These are phyloP conservation scores for Sergeia podlipaevii DNA, from an alignment of 208 protist genomes.

Conservation along the genomic window DNA sequence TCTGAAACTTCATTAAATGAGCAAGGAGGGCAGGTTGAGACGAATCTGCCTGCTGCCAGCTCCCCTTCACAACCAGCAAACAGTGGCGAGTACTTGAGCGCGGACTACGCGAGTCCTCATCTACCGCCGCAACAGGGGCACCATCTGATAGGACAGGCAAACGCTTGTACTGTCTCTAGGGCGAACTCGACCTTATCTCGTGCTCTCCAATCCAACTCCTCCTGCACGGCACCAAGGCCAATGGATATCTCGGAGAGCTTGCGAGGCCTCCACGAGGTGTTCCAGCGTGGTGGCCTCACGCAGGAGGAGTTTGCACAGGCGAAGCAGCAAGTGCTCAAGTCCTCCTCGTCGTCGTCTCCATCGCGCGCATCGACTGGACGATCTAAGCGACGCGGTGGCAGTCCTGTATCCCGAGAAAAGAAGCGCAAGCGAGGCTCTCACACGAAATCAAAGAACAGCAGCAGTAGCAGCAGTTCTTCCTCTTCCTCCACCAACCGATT, in stretches of 20 bases:
- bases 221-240: constrained; percentile 9
- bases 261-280: constrained; percentile 57
- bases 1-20: no score
- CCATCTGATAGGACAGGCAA: no score
- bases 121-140: no score
- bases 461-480: constrained; percentile 27
- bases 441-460: constrained; percentile 1
- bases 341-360: constrained; percentile 5
- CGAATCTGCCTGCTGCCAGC: no score
- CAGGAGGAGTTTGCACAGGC: constrained; percentile 67
- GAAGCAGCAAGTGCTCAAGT: constrained; percentile 68
- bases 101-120: no score
- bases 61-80: no score
- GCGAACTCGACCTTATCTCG: constrained; percentile 6
- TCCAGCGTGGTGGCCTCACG: constrained; percentile 61
- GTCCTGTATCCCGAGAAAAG: not conserved
- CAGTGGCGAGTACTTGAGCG: no score
- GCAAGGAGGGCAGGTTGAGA: no score
- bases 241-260: constrained; percentile 66
- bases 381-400: not conserved
- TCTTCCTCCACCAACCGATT: constrained; percentile 33
- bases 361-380: constrained; percentile 8
- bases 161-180: not conserved
- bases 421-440: not conserved
- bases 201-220: not conserved